Base-by-base conservation (phyloP, 306 rosid species). In the Gastrolobium bilobum region DNA sequence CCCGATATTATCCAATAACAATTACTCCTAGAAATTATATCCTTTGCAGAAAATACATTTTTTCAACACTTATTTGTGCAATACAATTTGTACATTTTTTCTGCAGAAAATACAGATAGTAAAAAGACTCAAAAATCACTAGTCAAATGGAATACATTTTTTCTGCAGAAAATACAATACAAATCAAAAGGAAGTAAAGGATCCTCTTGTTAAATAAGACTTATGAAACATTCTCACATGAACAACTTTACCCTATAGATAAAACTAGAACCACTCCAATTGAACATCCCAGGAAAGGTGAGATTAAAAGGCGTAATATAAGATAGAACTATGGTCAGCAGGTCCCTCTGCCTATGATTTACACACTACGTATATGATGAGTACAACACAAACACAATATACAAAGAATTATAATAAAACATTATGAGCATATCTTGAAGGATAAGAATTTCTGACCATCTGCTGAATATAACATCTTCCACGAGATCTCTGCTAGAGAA, bases 381-480 rank as follows among this genome's bases (percentile, higher is more conserved):
- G 38, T 76, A 34, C 35, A 43, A 54, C 71, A 73, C 71, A 65
- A 58, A 42, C 64, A 65, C 8, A 59, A 29, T n/a, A 40, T 14
- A 44, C 56, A 60, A 35, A 30, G 30, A 37, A 29, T 64, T 65
- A 6, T 9, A 56, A 76, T 34, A 71, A 46, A 71, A 62, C 39
- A 52, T 7, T 59, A 50, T 40, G 69, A 69, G 7, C 48, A 71
- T 79, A 72, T 59, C 50, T 51, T 57, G 50, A 79, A 51, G 67
- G 73, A 84, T 42, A 66, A 66, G 39, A 68, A 53, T 57, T 52
- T 83, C 92, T 81, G 7, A 91, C 99, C 93, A 35, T 88, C 87
- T 79, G 81, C 89, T 86, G 82, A 92, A 93, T 64, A 95, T 65
- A 65, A 89, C 81, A 63, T 95, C 94, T 63, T 91, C 98, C 56